Conservation (phyloP, 2,329 filamentous ascomycete species). For the Talaromyces sp. region DNA sequence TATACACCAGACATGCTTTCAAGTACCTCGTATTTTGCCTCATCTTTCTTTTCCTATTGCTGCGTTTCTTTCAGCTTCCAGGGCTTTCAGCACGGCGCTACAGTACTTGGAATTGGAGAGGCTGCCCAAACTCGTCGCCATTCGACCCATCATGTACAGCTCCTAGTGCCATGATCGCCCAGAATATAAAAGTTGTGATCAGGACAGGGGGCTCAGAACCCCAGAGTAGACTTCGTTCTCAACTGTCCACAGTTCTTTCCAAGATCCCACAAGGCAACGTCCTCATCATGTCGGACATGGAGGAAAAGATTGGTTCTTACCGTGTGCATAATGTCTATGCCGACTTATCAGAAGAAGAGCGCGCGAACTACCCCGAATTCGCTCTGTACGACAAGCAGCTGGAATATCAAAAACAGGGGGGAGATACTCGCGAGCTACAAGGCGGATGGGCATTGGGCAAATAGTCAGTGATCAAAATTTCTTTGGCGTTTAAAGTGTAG, state of each 20-base stretch:
- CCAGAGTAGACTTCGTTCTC: constrained; percentile 5
- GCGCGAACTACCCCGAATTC: constrained; percentile 4
- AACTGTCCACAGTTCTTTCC: constrained; percentile 3
- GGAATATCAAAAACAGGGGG: constrained; percentile 6
- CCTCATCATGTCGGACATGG: constrained; percentile 10
- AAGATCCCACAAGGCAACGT: neutral
- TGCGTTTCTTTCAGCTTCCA: neutral
- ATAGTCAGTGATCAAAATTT: constrained; percentile 1
- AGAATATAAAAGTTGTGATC: constrained; percentile 4
- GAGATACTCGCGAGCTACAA: constrained; percentile 1
- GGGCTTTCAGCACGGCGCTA: neutral
- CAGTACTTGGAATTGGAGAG: neutral
- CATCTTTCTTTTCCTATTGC: neutral
- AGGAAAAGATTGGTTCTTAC: constrained; percentile 1
- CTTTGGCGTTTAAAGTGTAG: neutral
- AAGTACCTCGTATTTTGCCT: neutral
- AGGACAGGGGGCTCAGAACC: constrained; percentile 3
- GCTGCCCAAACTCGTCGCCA: constrained; percentile 1
- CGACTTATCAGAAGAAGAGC: constrained; percentile 7
- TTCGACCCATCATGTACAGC: constrained; percentile 3
- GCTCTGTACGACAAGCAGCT: constrained; percentile 7
- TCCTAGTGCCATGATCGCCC: neutral
- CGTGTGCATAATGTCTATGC: constrained; percentile 8
- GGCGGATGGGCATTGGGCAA: constrained; percentile 1
- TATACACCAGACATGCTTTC: neutral